Evolutionary conservation across 148 eudicot species (phyloP).

Genomic region (Salicornia ramosissima): DNA sequence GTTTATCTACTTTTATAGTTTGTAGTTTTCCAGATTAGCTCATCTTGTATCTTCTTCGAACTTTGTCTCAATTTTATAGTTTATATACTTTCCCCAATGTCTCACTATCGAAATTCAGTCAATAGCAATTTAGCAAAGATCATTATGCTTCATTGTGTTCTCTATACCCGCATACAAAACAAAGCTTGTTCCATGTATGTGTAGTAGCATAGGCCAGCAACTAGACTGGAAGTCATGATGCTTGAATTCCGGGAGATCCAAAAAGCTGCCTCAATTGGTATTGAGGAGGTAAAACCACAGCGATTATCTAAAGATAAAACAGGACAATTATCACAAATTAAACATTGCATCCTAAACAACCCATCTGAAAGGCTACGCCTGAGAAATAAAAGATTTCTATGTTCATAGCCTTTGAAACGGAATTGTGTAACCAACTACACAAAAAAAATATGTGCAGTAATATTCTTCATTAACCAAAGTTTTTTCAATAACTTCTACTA

Average conservation of each 20-base stretch:
- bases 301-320: not conserved
- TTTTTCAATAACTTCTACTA: not conserved
- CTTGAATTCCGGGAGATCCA: not conserved
- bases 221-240: not conserved
- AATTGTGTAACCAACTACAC: not conserved
- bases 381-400: not conserved
- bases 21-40: no score
- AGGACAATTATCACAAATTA: not conserved
- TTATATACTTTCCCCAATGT: no score
- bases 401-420: not conserved
- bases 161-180: not conserved
- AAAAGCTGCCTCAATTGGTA: not conserved
- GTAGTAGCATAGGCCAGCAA: not conserved
- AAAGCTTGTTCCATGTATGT: not conserved
- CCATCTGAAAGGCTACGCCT: not conserved
- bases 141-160: not conserved
- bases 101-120: no score
- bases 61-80: no score
- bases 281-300: not conserved
- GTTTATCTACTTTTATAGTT: no score
- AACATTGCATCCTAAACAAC: not conserved
- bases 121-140: no score
- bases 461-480: not conserved
- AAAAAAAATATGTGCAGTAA: not conserved
- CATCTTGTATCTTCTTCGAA: no score